Evolutionary conservation across 805 yeast genomes (phyloP), one percentile per base, ranked within the genome.

Genomic region (Spathaspora sp.): DNA sequence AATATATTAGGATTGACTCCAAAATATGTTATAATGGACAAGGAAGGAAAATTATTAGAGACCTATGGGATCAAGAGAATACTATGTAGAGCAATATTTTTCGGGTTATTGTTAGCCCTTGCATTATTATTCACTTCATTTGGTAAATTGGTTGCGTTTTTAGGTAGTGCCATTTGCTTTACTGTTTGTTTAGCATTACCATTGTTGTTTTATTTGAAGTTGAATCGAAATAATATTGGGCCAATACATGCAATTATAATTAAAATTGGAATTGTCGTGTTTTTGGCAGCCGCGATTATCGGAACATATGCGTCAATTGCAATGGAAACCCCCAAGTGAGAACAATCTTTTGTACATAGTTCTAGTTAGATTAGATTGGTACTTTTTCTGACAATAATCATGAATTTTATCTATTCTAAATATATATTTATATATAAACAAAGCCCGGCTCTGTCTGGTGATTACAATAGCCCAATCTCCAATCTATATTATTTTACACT

Each of bases 151-250:
- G 67, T 74, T 35, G 73, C 77, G 2, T 69, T 74, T 44, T 58
- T 74, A 39, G 79, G 79, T 11, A 62, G 73, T 39, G 68, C 77
- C 9, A 64, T 74, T 44, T 74, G 79, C 52, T 73, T 70, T 55
- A 64, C 71, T 17, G 67, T 74, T 28, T 74, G 79, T 55, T 55
- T 74, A 20, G 66, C 70, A 2, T 62, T 73, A 32, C 79, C 79
- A 14, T 63, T 72, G 16, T 56, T 67, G 47, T 74, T 74, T 59
- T 69, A 72, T 53, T 53, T 60, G 42, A 55, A 57, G 16, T 51
- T 69, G 26, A 62, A 65, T 50, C 46, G 56, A 3, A 55, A 55
- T 12, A 67, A 66, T n/a, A 44, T 67, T 18, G 20, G 49, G 5
- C n/a, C n/a, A 3, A 12, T 16, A 2, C 48, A 60, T n/a, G 53